phyloP scores from a whole-genome alignment of 805 yeast genomes.

The Candida easanensis region DNA sequence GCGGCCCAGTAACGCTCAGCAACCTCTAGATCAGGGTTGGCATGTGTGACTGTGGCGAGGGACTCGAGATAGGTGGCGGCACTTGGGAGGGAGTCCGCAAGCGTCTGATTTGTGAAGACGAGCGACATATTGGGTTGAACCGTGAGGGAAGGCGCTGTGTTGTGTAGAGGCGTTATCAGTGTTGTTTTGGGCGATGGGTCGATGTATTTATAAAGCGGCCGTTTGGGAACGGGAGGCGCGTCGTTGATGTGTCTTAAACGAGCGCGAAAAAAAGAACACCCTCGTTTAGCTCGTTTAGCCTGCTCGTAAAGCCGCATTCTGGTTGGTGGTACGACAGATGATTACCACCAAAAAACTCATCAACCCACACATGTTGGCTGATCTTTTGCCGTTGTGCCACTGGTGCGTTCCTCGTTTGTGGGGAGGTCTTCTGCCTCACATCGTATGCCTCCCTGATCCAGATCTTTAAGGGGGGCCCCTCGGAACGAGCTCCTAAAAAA shows the following conservation, averaged over 20 bases:
- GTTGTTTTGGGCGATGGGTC: not conserved
- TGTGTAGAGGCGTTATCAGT: not conserved
- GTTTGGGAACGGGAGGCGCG: not conserved
- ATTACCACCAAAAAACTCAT: too few species aligned
- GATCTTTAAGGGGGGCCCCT: too few species aligned
- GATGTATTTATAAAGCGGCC: not conserved
- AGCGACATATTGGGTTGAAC: constrained; percentile 16
- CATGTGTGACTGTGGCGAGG: constrained; percentile 9
- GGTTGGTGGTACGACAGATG: not conserved
- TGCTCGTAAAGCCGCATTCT: not conserved
- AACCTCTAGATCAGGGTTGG: constrained; percentile 16
- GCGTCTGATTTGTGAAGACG: constrained; percentile 19
- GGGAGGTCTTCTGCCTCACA: too few species aligned
- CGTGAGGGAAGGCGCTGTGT: not conserved
- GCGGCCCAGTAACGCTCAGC: constrained; percentile 84
- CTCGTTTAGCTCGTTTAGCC: constrained; percentile 3
- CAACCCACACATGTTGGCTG: too few species aligned
- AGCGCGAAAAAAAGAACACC: not conserved
- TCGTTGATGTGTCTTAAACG: not conserved
- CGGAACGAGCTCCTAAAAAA: too few species aligned
- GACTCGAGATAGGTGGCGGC: constrained; percentile 17
- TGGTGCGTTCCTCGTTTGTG: too few species aligned
- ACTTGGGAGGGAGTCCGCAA: constrained; percentile 15
- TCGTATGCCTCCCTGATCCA: too few species aligned
- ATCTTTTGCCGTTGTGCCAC: too few species aligned